Evolutionary conservation across 2,329 filamentous ascomycete genomes (phyloP).

Genomic region (Epichloe sp.): DNA sequence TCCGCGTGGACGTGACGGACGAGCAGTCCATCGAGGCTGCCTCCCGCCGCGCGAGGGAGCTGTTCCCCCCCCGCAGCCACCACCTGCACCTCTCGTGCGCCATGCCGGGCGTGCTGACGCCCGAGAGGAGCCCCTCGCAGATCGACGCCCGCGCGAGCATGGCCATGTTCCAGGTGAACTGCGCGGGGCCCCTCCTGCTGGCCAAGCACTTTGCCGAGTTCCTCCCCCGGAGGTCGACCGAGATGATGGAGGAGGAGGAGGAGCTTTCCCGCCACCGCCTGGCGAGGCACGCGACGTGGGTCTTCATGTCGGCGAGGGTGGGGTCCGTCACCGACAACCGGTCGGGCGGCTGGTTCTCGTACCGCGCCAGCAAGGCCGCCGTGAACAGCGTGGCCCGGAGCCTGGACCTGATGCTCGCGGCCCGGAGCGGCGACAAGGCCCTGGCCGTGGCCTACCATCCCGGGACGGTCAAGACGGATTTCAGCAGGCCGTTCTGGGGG

Average conservation of each 20-base stretch:
- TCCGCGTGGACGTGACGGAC: conserved; percentile 36
- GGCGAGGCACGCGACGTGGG: conserved; percentile 46
- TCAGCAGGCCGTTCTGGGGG: conserved; percentile 61
- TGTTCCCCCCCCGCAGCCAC: conserved; percentile 35
- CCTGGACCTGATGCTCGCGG: conserved; percentile 53
- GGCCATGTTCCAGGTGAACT: conserved; percentile 61
- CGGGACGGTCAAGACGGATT: conserved; percentile 63
- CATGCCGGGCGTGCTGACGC: conserved; percentile 57
- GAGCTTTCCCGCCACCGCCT: too few relatives aligned
- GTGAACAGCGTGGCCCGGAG: conserved; percentile 60
- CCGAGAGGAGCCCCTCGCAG: conserved; percentile 55
- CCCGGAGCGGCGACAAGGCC: conserved; percentile 45
- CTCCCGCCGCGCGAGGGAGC: conserved; percentile 31
- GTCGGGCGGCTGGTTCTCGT: conserved; percentile 70
- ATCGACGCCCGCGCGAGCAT: conserved; percentile 48
- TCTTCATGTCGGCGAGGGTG: conserved; percentile 68
- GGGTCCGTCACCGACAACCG: conserved; percentile 61
- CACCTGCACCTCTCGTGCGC: conserved; percentile 58
- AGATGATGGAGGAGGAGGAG: too few relatives aligned
- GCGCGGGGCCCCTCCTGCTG: conserved; percentile 60
- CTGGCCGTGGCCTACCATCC: conserved; percentile 63
- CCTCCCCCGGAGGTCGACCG: conserved; percentile 45
- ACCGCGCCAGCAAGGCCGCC: conserved; percentile 62
- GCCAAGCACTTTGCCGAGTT: conserved; percentile 63
- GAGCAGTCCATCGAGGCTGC: conserved; percentile 50